phyloP scores from a whole-genome alignment of 768 basidiomycete species.

The Tulasnella sp. region DNA sequence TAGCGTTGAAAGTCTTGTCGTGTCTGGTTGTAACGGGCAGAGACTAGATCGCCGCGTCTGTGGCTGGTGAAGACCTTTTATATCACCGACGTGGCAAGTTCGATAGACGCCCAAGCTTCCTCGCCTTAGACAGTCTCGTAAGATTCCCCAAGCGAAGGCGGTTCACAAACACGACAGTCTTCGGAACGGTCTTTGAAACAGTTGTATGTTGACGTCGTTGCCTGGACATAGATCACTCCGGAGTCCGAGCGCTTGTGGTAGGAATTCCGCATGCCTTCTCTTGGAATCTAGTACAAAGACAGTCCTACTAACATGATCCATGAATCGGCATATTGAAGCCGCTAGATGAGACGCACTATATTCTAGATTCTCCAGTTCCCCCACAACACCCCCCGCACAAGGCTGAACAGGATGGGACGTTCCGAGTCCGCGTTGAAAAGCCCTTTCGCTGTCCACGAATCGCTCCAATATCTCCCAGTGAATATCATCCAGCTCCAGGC shows the following conservation, averaged over 20 bases:
- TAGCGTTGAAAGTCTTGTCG: no score
- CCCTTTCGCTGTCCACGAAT: conserved; percentile 33
- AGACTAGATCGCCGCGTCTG: neutral
- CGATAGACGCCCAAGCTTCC: no score
- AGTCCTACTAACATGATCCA: neutral
- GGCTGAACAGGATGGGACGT: conserved; percentile 30
- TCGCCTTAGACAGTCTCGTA: no score
- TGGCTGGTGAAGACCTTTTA: no score
- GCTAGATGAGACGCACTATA: neutral
- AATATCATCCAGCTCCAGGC: conserved; percentile 34
- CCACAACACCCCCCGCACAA: conserved; percentile 26
- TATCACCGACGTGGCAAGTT: no score
- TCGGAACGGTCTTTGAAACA: no score
- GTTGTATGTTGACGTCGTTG: no score
- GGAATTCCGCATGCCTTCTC: neutral
- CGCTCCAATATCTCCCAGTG: conserved; percentile 32
- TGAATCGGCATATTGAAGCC: neutral
- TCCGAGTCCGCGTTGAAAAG: conserved; percentile 30
- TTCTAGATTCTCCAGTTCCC: conserved; percentile 32
- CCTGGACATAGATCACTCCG: no score
- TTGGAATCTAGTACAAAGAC: neutral
- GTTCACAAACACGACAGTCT: no score
- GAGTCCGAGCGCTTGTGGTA: neutral
- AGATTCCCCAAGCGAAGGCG: no score
- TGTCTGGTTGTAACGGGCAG: no score